Evolutionary conservation across 2,329 filamentous ascomycete genomes (phyloP).

Genomic region (Bisporella sp.): DNA sequence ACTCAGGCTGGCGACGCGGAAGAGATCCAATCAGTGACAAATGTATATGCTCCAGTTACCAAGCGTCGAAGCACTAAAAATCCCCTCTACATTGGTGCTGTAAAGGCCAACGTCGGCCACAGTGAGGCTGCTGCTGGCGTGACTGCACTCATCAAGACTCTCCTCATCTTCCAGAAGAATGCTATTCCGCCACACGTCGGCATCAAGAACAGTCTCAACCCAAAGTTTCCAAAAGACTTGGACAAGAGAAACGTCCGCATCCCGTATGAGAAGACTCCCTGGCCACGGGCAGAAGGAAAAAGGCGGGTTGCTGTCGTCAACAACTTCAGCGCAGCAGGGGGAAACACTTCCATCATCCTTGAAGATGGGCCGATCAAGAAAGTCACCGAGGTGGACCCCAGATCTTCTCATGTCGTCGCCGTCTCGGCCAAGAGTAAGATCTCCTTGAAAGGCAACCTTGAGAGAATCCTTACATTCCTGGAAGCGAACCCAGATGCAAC

Average conservation of each 20-base stretch:
- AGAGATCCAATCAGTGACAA: conserved; percentile 73
- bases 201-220: conserved; percentile 23
- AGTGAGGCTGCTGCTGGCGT: conserved; percentile 22
- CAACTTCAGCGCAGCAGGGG: conserved; percentile 10
- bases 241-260: conserved; percentile 40
- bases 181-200: conserved; percentile 18
- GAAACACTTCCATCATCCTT: conserved; percentile 15
- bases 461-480: conserved; percentile 8
- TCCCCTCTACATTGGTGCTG: conserved; percentile 53
- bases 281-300: conserved; percentile 21
- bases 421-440: conserved; percentile 37
- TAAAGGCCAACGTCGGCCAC: conserved; percentile 39
- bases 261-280: conserved; percentile 5
- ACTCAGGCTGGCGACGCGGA: conserved; percentile 75
- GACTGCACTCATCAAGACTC: conserved; percentile 19
- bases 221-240: conserved; percentile 21
- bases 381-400: conserved; percentile 29
- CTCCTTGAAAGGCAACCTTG: conserved; percentile 8
- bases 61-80: conserved; percentile 32
- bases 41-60: conserved; percentile 48
- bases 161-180: conserved; percentile 18
- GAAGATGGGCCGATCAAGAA: conserved; percentile 20
- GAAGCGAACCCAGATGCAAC: conserved; percentile 7
- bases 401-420: conserved; percentile 34
- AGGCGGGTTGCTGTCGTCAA: conserved; percentile 33